Conservation (phyloP, 2,329 filamentous ascomycete species). For the Phialophora chinensis region DNA sequence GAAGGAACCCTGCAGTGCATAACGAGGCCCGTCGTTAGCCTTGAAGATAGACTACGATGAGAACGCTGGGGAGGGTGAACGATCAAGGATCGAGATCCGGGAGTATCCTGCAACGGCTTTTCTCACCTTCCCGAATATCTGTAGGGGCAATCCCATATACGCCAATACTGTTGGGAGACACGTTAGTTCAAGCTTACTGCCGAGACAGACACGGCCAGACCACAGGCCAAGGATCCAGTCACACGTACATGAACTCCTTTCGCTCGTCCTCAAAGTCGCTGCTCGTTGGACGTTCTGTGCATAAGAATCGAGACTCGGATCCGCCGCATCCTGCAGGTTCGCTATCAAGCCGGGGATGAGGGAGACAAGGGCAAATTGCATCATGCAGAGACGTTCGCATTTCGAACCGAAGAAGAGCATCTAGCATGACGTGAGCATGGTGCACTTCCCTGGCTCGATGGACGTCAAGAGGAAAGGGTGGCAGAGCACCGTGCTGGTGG, state of each 20-base stretch:
- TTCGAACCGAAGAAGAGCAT: constrained; percentile 99
- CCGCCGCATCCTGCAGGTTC: constrained; percentile 91
- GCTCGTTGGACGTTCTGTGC: constrained; percentile 76
- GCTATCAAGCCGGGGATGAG: constrained; percentile 91
- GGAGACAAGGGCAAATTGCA: constrained; percentile 95
- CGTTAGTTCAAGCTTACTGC: constrained; percentile 32
- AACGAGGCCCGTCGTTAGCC: constrained; percentile 46
- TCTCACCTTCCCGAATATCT: constrained; percentile 88
- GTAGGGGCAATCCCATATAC: constrained; percentile 93
- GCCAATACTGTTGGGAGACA: constrained; percentile 66
- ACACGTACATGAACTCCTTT: constrained; percentile 74
- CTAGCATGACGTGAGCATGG: constrained; percentile 53
- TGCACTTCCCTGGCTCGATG: not conserved
- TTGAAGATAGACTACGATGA: constrained; percentile 55
- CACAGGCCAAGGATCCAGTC: not conserved
- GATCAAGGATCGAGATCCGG: not conserved
- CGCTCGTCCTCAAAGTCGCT: constrained; percentile 87
- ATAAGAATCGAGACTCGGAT: constrained; percentile 87
- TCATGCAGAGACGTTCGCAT: constrained; percentile 95
- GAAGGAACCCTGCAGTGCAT: constrained; percentile 71
- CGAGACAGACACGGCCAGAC: not conserved
- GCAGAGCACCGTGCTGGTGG: not conserved
- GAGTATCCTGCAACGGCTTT: not conserved
- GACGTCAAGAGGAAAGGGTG: not conserved
- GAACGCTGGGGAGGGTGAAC: not conserved